Percentiles rank a stretch among this genome's conserved stretches.
phyloP scores from a whole-genome alignment of 2,329 filamentous ascomycete genomes.

The Curvularia lunata region DNA sequence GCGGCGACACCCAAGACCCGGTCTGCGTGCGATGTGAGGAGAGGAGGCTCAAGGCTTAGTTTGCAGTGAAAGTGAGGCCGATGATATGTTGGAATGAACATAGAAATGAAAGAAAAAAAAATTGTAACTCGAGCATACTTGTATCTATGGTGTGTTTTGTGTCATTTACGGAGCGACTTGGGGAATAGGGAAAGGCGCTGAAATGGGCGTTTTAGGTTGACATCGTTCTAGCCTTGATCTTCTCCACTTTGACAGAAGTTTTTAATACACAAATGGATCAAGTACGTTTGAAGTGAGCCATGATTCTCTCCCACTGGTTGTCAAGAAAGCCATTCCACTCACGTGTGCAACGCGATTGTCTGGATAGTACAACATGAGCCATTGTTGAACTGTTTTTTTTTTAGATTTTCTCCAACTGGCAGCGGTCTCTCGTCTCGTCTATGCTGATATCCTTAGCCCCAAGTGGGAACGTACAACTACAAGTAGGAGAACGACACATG shows the following conservation, averaged over 20 bases:
- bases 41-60: slow-evolving; percentile 64
- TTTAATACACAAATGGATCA: not conserved
- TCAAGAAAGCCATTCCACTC: too few species aligned
- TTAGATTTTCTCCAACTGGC: too few species aligned
- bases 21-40: slow-evolving; percentile 69
- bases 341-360: not conserved
- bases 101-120: not conserved
- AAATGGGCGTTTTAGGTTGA: not conserved
- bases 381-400: too few species aligned
- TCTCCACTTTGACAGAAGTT: not conserved
- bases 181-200: slow-evolving; percentile 1
- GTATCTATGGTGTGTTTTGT: not conserved
- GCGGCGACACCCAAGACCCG: slow-evolving; percentile 63
- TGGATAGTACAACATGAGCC: too few species aligned
- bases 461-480: too few species aligned
- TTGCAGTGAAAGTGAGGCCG: not conserved
- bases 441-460: too few species aligned
- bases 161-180: not conserved
- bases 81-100: not conserved
- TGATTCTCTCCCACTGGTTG: too few species aligned
- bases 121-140: not conserved
- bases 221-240: not conserved
- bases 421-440: not conserved
- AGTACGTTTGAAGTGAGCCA: not conserved
- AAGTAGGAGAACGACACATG: too few species aligned